Base-by-base conservation (phyloP, 208 protist species). In the Trypanosoma congolense region DNA sequence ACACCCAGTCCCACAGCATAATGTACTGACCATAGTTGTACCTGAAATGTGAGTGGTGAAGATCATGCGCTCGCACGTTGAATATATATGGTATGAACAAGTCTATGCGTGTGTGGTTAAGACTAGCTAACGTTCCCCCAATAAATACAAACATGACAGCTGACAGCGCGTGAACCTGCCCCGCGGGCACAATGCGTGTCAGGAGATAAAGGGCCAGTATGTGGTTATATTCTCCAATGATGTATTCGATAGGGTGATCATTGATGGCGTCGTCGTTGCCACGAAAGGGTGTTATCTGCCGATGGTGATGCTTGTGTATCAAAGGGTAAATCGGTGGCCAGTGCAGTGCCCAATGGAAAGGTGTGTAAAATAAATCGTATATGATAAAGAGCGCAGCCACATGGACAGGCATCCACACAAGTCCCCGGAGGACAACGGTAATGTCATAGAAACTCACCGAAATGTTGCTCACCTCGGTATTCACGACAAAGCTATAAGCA, bases 21-120 rank as follows among this genome's bases (percentile, higher is more conserved):
- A 86, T 89, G 72, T 96, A 96, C 75, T 96, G 91, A 4, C 88
- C 86, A 58, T 91, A 96, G 73, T 96, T 96, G 35, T 77, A 70
- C 28, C 74, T 82, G 18, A 85, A 81, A 58, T 95, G 69, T 9
- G 80, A 63, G 67, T 96, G 91, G 70, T 96, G 91, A 52, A 83
- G 77, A 65, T 96, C 89, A 60, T 96, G 91, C 26, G 74, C 61
- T 25, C 77, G 75, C 31, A 95, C 86, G 49, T 80, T 85, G 75
- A 90, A 96, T 12, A 96, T 50, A 40, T 87, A 82, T 28, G 78
- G 81, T 1, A 95, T 68, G 52, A 73, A 61, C 24, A 95, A 49
- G 59, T 94, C 72, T n/a, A 87, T 68, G 28, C 91, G 81, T 4
- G 91, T 96, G 77, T 96, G 89, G 60, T 96, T 96, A 24, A 96